Evolutionary conservation across 2,329 filamentous ascomycete genomes (phyloP).

Genomic region (Xylaria sp.): DNA sequence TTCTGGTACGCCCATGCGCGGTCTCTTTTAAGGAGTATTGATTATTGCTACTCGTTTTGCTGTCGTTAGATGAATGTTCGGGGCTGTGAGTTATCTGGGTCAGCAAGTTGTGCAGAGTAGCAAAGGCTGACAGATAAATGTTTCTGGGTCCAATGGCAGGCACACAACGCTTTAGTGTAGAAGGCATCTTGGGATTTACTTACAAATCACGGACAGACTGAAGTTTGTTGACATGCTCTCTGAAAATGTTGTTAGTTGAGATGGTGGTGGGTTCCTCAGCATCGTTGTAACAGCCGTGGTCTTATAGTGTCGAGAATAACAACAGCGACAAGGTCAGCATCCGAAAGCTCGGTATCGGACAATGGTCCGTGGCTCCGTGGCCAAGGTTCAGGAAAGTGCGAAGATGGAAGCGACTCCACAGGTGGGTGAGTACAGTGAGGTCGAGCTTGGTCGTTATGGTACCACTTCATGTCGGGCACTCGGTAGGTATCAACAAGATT

Average conservation of each 20-base stretch:
- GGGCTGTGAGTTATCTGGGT: background rate
- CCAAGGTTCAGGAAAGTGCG: background rate
- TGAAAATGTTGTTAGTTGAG: background rate
- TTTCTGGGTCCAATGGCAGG: background rate
- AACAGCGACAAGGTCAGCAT: background rate
- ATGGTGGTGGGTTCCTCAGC: background rate
- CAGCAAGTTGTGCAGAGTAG: constrained; percentile 2
- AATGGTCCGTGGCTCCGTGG: background rate
- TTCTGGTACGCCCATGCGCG: background rate
- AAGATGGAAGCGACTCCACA: background rate
- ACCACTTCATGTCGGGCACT: background rate
- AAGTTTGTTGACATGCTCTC: background rate
- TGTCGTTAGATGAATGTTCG: background rate
- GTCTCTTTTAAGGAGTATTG: background rate
- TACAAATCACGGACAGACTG: background rate
- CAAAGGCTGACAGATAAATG: background rate
- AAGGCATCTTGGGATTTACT: background rate
- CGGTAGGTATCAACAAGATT: background rate
- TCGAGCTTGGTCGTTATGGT: background rate
- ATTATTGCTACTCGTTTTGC: background rate
- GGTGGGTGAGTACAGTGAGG: background rate
- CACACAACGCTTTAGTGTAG: background rate
- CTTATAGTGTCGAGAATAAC: background rate
- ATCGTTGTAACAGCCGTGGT: too few species aligned
- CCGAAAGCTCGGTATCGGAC: background rate